Evolutionary conservation across 768 basidiomycete species (phyloP), one percentile per base, ranked within the genome.

Genomic region (Boletus fagicola): DNA sequence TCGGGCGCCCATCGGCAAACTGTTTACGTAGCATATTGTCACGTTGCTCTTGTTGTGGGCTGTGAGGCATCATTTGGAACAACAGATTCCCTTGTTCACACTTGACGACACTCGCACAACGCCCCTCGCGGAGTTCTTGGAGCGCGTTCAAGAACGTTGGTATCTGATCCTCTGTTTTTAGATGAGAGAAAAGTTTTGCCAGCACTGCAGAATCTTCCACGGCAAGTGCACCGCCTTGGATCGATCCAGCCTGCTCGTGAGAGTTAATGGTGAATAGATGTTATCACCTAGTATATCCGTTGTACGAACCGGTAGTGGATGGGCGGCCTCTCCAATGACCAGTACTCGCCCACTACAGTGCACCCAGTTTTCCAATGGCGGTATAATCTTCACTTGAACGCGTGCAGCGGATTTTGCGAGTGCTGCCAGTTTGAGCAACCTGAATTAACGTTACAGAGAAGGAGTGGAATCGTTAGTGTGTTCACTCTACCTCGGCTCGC

Each of bases 161-260:
- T 36, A 87, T 72, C 61, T 87, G 81, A 5, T 77, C 75, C 47
- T 69, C 68, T 39, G 72, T 63, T 45, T 75, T 72, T 4, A 87
- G 73, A 49, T 79, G 77, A 20, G 81, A 77, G 65, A 87, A 86
- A n/a, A 87, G 76, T 48, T 74, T 78, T 20, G 80, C 83, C 18
- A 87, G 68, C 5, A 81, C 79, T 53, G 83, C 82, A 0, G 84
- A 83, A 60, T 87, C 87, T 70, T 88, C 86, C 22, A 87, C 72
- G 5, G 75, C 76, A 54, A 86, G 74, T 12, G 78, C 78, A 1
- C 79, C 75, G 26, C 76, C 75, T 65, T 86, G 80, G 31, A 78
- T 75, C 2, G 78, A 79, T 33, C 78, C 77, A n/a, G 83, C 83
- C 85, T 86, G 56, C 9, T 9, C 42, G 36, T 26, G 13, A 46